Conservation (phyloP, 331 rosid species). For the Acacia pycnantha region DNA sequence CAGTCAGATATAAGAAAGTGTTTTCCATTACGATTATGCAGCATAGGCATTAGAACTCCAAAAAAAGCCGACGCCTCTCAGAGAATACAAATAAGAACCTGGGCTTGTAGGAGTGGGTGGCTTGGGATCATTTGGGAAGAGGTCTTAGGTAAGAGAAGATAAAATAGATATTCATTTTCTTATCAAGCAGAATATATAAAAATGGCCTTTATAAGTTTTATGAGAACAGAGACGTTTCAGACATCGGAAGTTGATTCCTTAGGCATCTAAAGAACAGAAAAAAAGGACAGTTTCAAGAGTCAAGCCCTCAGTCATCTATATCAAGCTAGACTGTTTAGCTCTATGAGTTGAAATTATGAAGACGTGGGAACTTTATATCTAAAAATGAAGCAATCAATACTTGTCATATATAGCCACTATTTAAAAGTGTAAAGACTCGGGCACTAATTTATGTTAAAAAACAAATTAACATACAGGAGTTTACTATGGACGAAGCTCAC, state of each 20-base stretch:
- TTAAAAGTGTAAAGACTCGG: neutral
- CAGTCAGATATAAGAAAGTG: neutral
- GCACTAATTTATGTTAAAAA: neutral
- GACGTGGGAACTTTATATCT: neutral
- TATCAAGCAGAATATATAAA: neutral
- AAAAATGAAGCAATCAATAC: neutral
- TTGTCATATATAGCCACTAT: neutral
- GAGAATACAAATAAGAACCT: neutral
- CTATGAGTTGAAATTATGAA: neutral
- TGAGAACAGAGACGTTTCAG: neutral
- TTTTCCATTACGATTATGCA: neutral
- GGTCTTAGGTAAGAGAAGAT: neutral
- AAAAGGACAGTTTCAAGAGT: no score
- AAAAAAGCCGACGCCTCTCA: neutral
- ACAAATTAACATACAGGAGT: neutral
- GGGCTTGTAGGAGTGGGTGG: neutral
- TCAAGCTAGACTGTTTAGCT: neutral
- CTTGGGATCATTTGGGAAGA: neutral
- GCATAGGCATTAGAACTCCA: neutral
- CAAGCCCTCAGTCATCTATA: no score
- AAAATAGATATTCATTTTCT: neutral
- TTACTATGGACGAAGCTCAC: neutral
- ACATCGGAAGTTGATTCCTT: neutral
- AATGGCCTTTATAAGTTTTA: neutral
- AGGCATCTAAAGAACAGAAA: neutral